A percentile compares a stretch with the other conserved stretches of the same genome.
phyloP scores from a whole-genome alignment of 1,284 basidiomycete species.

The Cerrena zonata region DNA sequence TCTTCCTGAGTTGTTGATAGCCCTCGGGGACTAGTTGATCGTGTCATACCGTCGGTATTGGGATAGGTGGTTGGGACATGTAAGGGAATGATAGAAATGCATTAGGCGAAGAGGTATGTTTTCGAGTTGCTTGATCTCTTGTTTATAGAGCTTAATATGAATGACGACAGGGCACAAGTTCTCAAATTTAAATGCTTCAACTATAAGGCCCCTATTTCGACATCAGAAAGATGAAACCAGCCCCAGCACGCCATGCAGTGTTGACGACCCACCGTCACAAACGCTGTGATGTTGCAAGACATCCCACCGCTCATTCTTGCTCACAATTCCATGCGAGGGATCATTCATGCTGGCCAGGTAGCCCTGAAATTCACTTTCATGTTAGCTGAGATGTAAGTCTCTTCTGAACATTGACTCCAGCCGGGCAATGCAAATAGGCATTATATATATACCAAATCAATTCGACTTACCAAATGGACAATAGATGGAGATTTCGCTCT shows the following conservation, averaged over 20 bases:
- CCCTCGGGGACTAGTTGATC: background rate
- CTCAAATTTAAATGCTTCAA: constrained; percentile 7
- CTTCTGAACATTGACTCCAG: too few species aligned
- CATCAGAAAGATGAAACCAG: background rate
- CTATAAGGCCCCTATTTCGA: constrained; percentile 7
- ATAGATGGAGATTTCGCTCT: too few species aligned
- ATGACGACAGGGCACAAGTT: background rate
- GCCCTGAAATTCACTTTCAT: constrained; percentile 52
- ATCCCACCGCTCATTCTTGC: constrained; percentile 47
- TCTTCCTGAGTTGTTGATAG: background rate
- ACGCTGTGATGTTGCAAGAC: constrained; percentile 23
- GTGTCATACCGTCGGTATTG: too few species aligned
- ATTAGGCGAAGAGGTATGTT: constrained; percentile 43
- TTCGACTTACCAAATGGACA: too few species aligned
- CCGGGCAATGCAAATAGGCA: too few species aligned
- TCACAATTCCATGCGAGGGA: constrained; percentile 50
- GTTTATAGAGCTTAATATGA: too few species aligned
- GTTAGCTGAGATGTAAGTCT: constrained; percentile 58
- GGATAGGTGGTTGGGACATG: constrained; percentile 61
- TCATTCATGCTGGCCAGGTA: constrained; percentile 42
- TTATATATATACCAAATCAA: too few species aligned
- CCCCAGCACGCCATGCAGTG: constrained; percentile 4
- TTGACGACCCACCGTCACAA: constrained; percentile 10
- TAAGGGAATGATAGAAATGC: constrained; percentile 46
- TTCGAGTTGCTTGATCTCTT: background rate